phyloP scores from a whole-genome alignment of 306 rosid genomes.

The Mimosa pudica region DNA sequence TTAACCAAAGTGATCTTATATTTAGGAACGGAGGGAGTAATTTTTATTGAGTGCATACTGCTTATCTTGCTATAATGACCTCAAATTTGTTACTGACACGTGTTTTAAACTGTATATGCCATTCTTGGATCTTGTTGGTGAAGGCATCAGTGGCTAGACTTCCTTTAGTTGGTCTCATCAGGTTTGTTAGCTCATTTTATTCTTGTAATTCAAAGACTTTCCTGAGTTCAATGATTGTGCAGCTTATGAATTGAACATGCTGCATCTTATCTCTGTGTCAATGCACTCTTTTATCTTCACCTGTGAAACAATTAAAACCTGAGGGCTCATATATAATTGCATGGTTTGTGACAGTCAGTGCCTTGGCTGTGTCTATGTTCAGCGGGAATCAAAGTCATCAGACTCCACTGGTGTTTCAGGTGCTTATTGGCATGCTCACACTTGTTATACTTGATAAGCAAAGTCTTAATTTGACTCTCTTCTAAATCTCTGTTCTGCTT shows the following conservation, averaged over 20 bases:
- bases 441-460: slow-evolving; percentile 27
- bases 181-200: slow-evolving; percentile 50
- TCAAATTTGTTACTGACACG: slow-evolving; percentile 39
- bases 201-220: neutral
- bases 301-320: slow-evolving; percentile 1
- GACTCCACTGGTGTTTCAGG: slow-evolving; percentile 95
- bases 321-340: slow-evolving; percentile 23
- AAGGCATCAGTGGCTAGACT: slow-evolving; percentile 92
- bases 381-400: slow-evolving; percentile 84
- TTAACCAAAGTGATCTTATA: no score
- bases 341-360: slow-evolving; percentile 71
- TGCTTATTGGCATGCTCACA: slow-evolving; percentile 37
- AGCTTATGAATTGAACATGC: neutral
- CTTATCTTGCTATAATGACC: neutral
- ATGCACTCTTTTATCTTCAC: slow-evolving; percentile 15
- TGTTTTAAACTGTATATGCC: slow-evolving; percentile 37
- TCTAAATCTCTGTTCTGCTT: neutral
- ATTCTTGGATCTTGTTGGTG: slow-evolving; percentile 49
- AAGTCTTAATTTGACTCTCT: neutral
- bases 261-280: slow-evolving; percentile 21
- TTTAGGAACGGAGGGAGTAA: no score
- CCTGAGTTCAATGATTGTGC: neutral
- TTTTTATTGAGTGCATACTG: slow-evolving; percentile 2
- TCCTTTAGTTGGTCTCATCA: slow-evolving; percentile 88
- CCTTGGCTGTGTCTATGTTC: slow-evolving; percentile 91